phyloP scores from a whole-genome alignment of 371 early-diverging fungal species.

The Actinomortierella wolfii region DNA sequence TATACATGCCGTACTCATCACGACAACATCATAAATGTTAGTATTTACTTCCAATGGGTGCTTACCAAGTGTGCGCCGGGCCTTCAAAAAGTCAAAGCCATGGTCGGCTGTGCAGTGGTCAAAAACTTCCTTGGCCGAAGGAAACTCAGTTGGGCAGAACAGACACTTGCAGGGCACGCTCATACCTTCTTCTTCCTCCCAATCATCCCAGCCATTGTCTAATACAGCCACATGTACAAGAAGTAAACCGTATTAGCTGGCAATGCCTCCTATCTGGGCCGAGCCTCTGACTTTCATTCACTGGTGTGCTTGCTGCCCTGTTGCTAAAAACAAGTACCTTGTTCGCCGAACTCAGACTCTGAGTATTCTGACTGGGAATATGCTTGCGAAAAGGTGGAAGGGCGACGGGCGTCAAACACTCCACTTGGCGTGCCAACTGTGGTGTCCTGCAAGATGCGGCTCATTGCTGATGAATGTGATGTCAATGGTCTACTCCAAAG shows the following conservation, averaged over 20 bases:
- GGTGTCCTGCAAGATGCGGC: slow-evolving; percentile 3
- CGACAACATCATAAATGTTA: no score
- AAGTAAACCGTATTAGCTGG: no score
- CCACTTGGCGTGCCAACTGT: slow-evolving; percentile 9
- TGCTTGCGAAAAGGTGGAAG: slow-evolving; percentile 34
- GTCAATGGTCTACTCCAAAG: no score
- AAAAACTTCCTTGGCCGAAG: slow-evolving; percentile 59
- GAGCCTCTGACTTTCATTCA: no score
- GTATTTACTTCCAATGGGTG: not conserved
- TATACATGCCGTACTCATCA: slow-evolving; percentile 7
- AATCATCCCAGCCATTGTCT: slow-evolving; percentile 76
- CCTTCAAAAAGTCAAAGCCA: slow-evolving; percentile 70
- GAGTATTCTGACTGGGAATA: slow-evolving; percentile 48
- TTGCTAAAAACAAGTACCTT: no score
- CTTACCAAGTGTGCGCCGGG: slow-evolving; percentile 54
- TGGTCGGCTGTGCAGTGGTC: slow-evolving; percentile 67
- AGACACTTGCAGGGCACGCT: slow-evolving; percentile 64
- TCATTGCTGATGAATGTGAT: not conserved
- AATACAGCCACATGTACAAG: not conserved
- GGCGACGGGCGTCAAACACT: slow-evolving; percentile 29
- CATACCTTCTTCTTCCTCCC: slow-evolving; percentile 79
- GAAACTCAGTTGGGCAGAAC: slow-evolving; percentile 65
- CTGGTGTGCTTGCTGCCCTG: no score
- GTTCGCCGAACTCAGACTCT: slow-evolving; percentile 57
- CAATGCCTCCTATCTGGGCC: no score